A percentile compares a stretch with the other conserved stretches of the same genome.
Conservation (phyloP, 257 asterid genomes). For the Solanum pennellii region DNA sequence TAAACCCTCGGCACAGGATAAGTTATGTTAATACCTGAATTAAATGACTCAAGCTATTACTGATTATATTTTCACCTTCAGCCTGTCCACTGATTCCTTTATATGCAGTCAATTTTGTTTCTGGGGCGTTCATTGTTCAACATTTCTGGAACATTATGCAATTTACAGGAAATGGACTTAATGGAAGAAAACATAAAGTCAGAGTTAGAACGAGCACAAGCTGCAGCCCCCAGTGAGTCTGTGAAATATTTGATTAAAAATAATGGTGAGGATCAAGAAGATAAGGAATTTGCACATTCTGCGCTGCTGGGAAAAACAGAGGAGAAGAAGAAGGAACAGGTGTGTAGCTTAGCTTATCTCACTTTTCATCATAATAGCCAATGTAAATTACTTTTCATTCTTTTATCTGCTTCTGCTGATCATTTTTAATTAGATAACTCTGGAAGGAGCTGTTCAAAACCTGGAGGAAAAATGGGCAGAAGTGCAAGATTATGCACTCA, state of each 20-base stretch:
- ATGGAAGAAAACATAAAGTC: slow-evolving; percentile 43
- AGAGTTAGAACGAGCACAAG: slow-evolving; percentile 42
- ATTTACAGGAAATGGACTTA: slow-evolving; percentile 50
- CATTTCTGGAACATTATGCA: not conserved
- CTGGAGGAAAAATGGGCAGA: slow-evolving; percentile 62
- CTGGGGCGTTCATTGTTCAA: not conserved
- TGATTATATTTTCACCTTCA: not conserved
- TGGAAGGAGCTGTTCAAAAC: slow-evolving; percentile 47
- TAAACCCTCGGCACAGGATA: not conserved
- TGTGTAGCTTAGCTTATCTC: slow-evolving; percentile 11
- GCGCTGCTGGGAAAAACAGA: slow-evolving; percentile 50
- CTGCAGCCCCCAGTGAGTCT: slow-evolving; percentile 10
- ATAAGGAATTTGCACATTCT: slow-evolving; percentile 28
- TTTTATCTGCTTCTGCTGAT: slow-evolving; percentile 2
- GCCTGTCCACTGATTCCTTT: not conserved
- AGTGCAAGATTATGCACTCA: slow-evolving; percentile 63
- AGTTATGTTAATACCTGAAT: not conserved
- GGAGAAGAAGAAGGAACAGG: slow-evolving; percentile 64
- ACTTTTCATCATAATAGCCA: not conserved
- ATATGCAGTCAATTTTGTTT: not conserved
- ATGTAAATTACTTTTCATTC: not conserved
- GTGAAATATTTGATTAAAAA: slow-evolving; percentile 27
- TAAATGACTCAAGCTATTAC: not conserved
- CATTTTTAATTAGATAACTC: slow-evolving; percentile 32
- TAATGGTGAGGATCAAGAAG: slow-evolving; percentile 29